Evolutionary conservation across 1,139 yeast genomes (phyloP).

Genomic region (Hyphopichia pseudoburtonii): DNA sequence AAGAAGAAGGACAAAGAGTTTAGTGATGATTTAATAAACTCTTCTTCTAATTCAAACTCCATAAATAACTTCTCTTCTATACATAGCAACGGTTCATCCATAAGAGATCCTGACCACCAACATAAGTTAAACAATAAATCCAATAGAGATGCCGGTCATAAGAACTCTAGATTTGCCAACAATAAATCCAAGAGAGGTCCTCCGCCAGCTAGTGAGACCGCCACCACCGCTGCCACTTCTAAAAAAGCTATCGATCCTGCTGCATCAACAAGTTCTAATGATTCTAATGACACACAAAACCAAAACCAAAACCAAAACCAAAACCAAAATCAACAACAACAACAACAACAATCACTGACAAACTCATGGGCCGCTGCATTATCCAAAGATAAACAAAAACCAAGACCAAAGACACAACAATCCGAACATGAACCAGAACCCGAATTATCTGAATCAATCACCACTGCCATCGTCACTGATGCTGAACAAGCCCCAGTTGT

Average conservation of each 20-base stretch:
- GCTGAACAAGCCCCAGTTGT: conserved; percentile 8
- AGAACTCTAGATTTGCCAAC: conserved; percentile 4
- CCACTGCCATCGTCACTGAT: conserved; percentile 9
- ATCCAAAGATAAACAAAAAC: conserved; percentile 37
- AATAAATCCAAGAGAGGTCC: conserved; percentile 4
- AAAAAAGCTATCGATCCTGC: too few relatives aligned
- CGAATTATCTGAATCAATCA: conserved; percentile 10
- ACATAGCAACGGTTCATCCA: conserved; percentile 4
- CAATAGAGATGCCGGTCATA: conserved; percentile 6
- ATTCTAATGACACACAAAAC: background rate
- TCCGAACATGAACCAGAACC: conserved; percentile 8
- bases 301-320: conserved; percentile 6
- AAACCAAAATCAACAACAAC: background rate
- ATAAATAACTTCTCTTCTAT: conserved; percentile 6
- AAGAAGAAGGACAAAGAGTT: conserved; percentile 37
- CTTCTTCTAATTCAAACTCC: conserved; percentile 4
- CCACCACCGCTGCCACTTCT: too few relatives aligned
- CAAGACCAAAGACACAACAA: conserved; percentile 19
- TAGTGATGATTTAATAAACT: conserved; percentile 14
- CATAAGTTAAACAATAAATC: conserved; percentile 12
- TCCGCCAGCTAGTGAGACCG: too few relatives aligned
- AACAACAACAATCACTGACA: conserved; percentile 11
- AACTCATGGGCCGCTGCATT: conserved; percentile 57
- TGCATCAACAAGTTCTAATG: too few relatives aligned
- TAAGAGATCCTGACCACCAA: conserved; percentile 10